These are phyloP conservation scores for Colletotrichum liriopes DNA, from an alignment of 2,329 filamentous ascomycete genomes.

Conservation along the genomic window DNA sequence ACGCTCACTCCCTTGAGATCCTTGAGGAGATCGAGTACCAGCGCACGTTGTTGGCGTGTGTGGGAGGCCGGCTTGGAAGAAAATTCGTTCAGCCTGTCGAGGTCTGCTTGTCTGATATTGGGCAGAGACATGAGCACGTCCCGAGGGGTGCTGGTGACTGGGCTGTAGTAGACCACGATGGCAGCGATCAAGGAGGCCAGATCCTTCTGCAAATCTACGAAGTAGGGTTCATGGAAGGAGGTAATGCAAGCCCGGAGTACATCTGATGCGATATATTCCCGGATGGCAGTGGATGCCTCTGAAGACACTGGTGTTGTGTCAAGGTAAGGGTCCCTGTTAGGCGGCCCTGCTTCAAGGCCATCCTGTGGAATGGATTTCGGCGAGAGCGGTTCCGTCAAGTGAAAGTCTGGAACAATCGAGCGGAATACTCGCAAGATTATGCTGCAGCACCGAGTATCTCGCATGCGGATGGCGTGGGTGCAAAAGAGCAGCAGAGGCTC, in stretches of 20 bases:
- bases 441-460: constrained; percentile 89
- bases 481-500: constrained; percentile 94
- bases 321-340: constrained; percentile 42
- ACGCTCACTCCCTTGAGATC: constrained; percentile 92
- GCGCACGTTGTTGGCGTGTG: constrained; percentile 83
- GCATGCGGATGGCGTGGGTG: constrained; percentile 90
- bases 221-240: constrained; percentile 94
- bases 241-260: constrained; percentile 92
- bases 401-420: constrained; percentile 86
- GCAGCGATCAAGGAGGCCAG: constrained; percentile 89
- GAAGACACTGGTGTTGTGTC: constrained; percentile 65
- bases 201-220: constrained; percentile 95
- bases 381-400: constrained; percentile 49
- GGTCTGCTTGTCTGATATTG: constrained; percentile 78
- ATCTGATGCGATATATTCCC: constrained; percentile 91
- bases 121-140: constrained; percentile 86
- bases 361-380: constrained; percentile 50
- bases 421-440: constrained; percentile 90
- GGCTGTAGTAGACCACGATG: constrained; percentile 84
- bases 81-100: constrained; percentile 75
- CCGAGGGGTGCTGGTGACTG: constrained; percentile 78
- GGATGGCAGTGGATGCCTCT: constrained; percentile 76
- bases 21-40: constrained; percentile 88
- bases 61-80: constrained; percentile 72
- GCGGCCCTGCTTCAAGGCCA: constrained; percentile 42